A percentile compares a stretch with the other conserved stretches of the same genome.
phyloP scores from a whole-genome alignment of 805 yeast genomes.

The Saccharomycopsis synnaedendra region DNA sequence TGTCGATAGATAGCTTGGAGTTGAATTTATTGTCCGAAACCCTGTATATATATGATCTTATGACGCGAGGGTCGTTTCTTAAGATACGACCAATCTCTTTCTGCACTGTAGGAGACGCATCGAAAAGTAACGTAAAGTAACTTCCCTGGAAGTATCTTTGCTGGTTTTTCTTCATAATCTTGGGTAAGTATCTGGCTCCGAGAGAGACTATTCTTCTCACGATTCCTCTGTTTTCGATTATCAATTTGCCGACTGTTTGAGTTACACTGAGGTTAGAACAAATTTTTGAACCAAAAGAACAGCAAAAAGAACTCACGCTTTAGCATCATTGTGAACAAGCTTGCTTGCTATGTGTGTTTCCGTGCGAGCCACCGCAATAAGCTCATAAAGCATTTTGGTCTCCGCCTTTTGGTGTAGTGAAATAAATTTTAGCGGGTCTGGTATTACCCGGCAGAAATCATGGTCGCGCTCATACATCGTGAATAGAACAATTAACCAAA shows the following conservation, averaged over 20 bases:
- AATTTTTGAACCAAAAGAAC: not conserved
- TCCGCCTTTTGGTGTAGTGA: not conserved
- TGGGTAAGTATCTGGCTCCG: conserved; percentile 73
- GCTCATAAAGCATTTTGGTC: conserved; percentile 67
- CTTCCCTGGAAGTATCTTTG: conserved; percentile 86
- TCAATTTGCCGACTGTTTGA: conserved; percentile 67
- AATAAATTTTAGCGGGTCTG: too few species aligned
- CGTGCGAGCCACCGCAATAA: conserved; percentile 75
- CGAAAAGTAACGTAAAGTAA: conserved; percentile 79
- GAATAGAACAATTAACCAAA: not conserved
- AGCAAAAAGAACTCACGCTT: conserved; percentile 28
- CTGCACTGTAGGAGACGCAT: conserved; percentile 78
- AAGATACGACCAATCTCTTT: conserved; percentile 71
- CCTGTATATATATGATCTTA: conserved; percentile 64
- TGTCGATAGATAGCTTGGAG: conserved; percentile 43
- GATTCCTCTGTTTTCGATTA: conserved; percentile 88
- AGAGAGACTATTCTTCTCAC: conserved; percentile 70
- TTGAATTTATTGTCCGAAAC: conserved; percentile 45
- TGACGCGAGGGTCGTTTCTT: conserved; percentile 82
- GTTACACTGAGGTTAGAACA: conserved; percentile 23
- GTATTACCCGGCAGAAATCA: too few species aligned
- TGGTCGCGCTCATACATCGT: not conserved
- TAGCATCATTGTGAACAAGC: conserved; percentile 46
- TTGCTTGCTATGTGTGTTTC: conserved; percentile 39
- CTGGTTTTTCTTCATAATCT: conserved; percentile 71